Base-by-base conservation (phyloP, 1,284 basidiomycete genomes). In the Chalciporus piperatoides region DNA sequence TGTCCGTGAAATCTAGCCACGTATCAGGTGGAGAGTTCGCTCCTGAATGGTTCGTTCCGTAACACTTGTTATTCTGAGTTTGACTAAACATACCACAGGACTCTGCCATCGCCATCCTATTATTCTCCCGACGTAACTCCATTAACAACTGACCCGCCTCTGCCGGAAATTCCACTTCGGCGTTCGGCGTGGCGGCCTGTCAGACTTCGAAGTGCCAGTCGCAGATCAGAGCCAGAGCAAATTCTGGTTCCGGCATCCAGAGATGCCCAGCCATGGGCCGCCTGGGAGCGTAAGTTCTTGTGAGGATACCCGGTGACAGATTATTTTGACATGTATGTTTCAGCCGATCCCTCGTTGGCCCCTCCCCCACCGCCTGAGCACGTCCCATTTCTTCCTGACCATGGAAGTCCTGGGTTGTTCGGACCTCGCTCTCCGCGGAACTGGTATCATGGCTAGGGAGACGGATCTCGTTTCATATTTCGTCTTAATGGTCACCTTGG, bases 1-100 rank as follows among this genome's bases (percentile, higher is more conserved):
- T 87, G 51, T 74, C 72, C 46, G 71, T 82, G 68, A 79, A 78
- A 61, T 74, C 81, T 30, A 84, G 82, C 61, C 82, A 85, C 57
- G 79, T 78, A 1, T 78, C 82, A 21, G 83, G 81, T 45, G 86
- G 84, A 38, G 80, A 84, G 63, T 86, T 81, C 54, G 79, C 84
- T 60, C 74, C 79, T 3, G 78, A 82, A 39, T 86, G 84, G 85
- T 78, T 50, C 44, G 74, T 35, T 10, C 9, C 6, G 0, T 50
- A 19, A 27, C 25, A 7, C 21, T 38, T 19, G 2, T 12, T 12
- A 24, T 21, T 23, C 25, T 35, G 24, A 11, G 4, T 24, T 44
- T 25, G 23, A 21, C 30, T 14, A 46, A 27, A 42, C 42, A 19
- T 35, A 21, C 19, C 19, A 23, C 51, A 79, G 78, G 77, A 72